Conservation (phyloP, 2,329 filamentous ascomycete species). For the Nigrospora oryzae region DNA sequence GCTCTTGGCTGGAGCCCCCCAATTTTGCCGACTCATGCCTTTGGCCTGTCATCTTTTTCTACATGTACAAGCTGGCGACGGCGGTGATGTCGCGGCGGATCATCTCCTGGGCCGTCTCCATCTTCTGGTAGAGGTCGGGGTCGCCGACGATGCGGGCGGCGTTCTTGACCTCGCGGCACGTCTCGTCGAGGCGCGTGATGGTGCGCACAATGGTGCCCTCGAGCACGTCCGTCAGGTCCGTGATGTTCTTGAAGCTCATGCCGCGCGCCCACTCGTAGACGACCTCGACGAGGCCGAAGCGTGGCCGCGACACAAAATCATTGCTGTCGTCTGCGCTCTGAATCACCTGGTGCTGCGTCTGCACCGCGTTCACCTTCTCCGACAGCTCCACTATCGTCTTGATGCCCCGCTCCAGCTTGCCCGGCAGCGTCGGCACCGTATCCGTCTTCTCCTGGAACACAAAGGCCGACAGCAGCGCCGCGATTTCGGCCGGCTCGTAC, state of each 20-base stretch:
- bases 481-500: constrained; percentile 94
- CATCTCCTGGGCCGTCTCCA: constrained; percentile 94
- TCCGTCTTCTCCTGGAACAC: constrained; percentile 98
- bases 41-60: background rate
- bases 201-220: constrained; percentile 96
- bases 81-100: constrained; percentile 95
- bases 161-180: constrained; percentile 94
- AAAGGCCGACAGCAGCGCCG: constrained; percentile 85
- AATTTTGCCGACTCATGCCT: no score
- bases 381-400: constrained; percentile 83
- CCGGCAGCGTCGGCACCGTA: constrained; percentile 69
- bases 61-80: constrained; percentile 84
- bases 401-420: constrained; percentile 72
- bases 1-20: no score
- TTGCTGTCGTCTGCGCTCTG: constrained; percentile 83
- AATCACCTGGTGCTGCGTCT: constrained; percentile 87
- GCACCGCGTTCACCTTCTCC: constrained; percentile 84
- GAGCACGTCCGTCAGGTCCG: constrained; percentile 87
- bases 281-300: constrained; percentile 93
- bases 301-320: constrained; percentile 78
- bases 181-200: constrained; percentile 90
- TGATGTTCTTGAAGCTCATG: constrained; percentile 98
- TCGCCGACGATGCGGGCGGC: constrained; percentile 93
- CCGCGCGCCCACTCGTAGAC: constrained; percentile 98
- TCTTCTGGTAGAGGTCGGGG: constrained; percentile 87